phyloP scores from a whole-genome alignment of 768 basidiomycete genomes.

The Lyophyllum decastes region DNA sequence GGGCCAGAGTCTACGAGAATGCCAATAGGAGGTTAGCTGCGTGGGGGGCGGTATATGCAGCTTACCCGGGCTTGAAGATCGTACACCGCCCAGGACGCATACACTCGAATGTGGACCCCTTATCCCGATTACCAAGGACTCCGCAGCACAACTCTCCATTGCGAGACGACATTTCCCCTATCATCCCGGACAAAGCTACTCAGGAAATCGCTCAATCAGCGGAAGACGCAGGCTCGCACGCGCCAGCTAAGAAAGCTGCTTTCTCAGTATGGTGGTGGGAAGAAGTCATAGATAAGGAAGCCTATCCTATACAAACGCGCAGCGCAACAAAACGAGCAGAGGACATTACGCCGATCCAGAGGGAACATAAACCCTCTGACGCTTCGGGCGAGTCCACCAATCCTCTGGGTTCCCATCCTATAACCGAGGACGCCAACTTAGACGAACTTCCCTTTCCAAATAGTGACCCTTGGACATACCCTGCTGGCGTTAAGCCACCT shows the following conservation, averaged over 20 bases:
- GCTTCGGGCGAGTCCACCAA: too few relatives aligned
- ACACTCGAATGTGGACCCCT: conserved; percentile 33
- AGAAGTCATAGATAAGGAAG: conserved; percentile 18
- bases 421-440: background rate
- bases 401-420: too few relatives aligned
- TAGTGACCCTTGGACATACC: background rate
- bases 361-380: background rate
- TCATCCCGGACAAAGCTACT: background rate
- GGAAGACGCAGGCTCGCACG: background rate
- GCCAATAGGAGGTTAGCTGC: conserved; percentile 13
- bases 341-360: background rate
- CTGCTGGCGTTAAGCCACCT: background rate
- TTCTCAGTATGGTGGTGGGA: conserved; percentile 21
- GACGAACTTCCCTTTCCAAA: background rate
- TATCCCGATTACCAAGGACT: conserved; percentile 17
- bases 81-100: conserved; percentile 31
- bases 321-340: background rate
- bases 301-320: background rate
- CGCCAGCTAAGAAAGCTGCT: conserved; percentile 19
- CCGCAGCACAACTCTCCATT: conserved; percentile 18
- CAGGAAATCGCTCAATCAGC: background rate
- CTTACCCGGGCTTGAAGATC: conserved; percentile 31
- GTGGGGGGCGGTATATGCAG: conserved; percentile 30
- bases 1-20: conserved; percentile 23
- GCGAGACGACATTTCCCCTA: conserved; percentile 4